Evolutionary conservation across 805 yeast species (phyloP), one percentile per base, ranked within the genome.

Genomic region (Hanseniaspora clermontiae): DNA sequence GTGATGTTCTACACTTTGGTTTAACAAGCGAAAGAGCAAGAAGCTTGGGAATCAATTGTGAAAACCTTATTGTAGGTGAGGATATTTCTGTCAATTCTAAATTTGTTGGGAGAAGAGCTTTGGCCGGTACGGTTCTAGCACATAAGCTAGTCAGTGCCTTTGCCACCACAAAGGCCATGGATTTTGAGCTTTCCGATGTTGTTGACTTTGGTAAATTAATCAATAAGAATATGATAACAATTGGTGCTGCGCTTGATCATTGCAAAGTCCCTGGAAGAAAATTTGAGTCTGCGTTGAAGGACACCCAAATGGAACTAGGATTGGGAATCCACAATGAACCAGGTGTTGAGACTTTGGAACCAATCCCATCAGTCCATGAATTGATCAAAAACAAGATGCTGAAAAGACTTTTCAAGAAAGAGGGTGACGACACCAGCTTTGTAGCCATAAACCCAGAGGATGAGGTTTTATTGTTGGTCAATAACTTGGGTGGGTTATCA

Each of bases 301-400:
- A 69, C 4, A 73, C 81, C 58, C 87, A 86, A 68, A 83, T 85
- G 66, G 97, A 90, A 68, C 76, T 90, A 58, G 97, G 97, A 31
- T 83, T 90, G 82, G 97, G 97, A 47, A 90, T 90, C 59, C 97
- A 90, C 70, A 90, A 90, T 64, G 97, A 90, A 68, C 93, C 96
- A 0, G 97, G 97, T 59, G 82, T 82, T 58, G 74, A 77, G 64
- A 64, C 69, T 15, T 60, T 74, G 27, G 70, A 71, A 17, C 75
- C 76, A 54, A 79, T 90, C 62, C 96, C 97, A 29, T 66, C 79
- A 0, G 79, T 87, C 51, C 82, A 80, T 17, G 77, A 77, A 0
- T 70, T 91, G 36, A 73, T 81, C 48, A 66, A 75, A 32, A 72
- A 74, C 29, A 74, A 78, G 34, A 74, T 91, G 73, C 75, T 84